Conservation (phyloP, 768 basidiomycete genomes). For the Mycena venus region DNA sequence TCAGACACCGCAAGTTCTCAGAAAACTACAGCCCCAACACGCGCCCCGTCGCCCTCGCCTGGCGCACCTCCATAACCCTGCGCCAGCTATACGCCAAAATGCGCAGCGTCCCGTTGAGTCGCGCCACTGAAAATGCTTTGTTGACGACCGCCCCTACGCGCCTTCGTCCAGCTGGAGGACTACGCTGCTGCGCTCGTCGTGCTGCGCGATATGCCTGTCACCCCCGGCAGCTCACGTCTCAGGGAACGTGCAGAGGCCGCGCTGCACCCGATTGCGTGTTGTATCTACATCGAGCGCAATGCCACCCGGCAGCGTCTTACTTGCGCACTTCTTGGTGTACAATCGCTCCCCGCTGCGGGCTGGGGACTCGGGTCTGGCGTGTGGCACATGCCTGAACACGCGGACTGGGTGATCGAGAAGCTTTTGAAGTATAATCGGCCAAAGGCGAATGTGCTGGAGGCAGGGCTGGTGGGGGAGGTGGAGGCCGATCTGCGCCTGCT, state of each 20-base stretch:
- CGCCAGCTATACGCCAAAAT: not conserved
- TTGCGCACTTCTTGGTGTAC: not conserved
- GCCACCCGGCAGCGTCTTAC: not conserved
- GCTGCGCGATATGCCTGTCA: not conserved
- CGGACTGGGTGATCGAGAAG: too few relatives aligned
- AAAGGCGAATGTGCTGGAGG: too few relatives aligned
- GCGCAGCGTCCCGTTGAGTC: not conserved
- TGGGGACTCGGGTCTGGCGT: too few relatives aligned
- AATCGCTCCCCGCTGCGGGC: not conserved
- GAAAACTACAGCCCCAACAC: not conserved
- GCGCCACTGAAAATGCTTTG: not conserved
- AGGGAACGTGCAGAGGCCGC: not conserved
- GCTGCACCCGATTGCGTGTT: not conserved
- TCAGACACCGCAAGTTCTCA: not conserved
- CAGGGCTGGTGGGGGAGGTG: not conserved
- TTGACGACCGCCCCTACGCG: not conserved
- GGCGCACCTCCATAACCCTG: not conserved
- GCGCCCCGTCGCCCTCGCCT: not conserved
- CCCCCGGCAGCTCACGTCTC: not conserved
- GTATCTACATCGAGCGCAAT: not conserved
- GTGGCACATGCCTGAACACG: not conserved
- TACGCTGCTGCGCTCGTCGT: not conserved
- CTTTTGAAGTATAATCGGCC: not conserved
- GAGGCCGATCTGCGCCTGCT: not conserved
- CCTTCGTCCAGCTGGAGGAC: not conserved